Base-by-base conservation (phyloP, 805 yeast genomes). In the Saturnispora sanitii region DNA sequence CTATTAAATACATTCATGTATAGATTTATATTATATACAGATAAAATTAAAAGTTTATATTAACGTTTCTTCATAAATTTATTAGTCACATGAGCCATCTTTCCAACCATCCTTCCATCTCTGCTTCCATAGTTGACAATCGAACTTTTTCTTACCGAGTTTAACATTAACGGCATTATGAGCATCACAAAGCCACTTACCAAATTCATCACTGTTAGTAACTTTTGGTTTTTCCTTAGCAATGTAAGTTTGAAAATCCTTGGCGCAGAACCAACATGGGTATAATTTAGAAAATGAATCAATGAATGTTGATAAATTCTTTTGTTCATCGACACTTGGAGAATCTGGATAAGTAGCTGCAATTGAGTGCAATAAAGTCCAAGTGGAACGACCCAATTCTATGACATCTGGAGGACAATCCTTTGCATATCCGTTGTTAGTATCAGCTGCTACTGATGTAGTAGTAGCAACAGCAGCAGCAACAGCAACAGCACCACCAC, bases 51-150 rank as follows among this genome's bases (percentile, higher is more conserved):
- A n/a, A n/a, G n/a, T n/a, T n/a, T n/a, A n/a, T n/a, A n/a, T n/a
- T n/a, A n/a, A n/a, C n/a, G n/a, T n/a, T n/a, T n/a, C n/a, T n/a
- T n/a, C n/a, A n/a, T n/a, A n/a, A n/a, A n/a, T n/a, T n/a, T n/a
- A n/a, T 30, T 22, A 46, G 31, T 46, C 73, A 48, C 76, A 71
- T 19, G 68, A 57, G 2, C 75, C 75, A 49, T 73, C 77, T 28
- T 82, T 81, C 96, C 95, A 87, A 1, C 96, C 96, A 51, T 85
- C 94, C 49, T 73, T 78, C 98, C 98, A 90, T 55, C 98, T 77
- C 52, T 82, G 76, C 56, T 79, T 79, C 98, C 98, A 92, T 48
- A 83, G 69, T 43, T 77, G 67, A 53, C 97, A 90, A 56, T 90
- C 87, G 56, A 92, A 92, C 42, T 65, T 66, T 6, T 84, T 85